phyloP scores from a whole-genome alignment of 2,329 filamentous ascomycete species.

The Lachnellula cervina region DNA sequence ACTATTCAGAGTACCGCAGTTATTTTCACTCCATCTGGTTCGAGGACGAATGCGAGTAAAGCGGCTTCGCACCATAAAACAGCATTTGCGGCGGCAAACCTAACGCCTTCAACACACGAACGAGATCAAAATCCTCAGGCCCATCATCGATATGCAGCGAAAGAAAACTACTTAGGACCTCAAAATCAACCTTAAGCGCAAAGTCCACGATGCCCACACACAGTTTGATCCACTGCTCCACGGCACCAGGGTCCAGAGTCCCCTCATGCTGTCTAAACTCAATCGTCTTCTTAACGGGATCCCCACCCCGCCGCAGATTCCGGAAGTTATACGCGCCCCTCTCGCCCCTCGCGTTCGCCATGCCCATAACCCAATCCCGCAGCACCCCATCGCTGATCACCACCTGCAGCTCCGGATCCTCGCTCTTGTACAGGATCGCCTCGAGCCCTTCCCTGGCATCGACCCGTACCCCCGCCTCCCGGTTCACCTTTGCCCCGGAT shows the following conservation, averaged over 20 bases:
- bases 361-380: neutral
- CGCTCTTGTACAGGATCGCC: too few species aligned
- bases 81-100: neutral
- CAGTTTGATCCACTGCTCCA: conserved; percentile 17
- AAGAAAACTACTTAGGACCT: neutral
- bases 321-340: neutral
- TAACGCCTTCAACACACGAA: neutral
- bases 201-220: conserved; percentile 12
- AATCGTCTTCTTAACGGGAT: conserved; percentile 11
- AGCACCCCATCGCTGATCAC: neutral
- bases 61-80: neutral
- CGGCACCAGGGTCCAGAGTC: conserved; percentile 6
- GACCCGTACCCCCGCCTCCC: too few species aligned
- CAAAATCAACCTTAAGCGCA: neutral
- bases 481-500: neutral
- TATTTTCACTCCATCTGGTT: too few species aligned
- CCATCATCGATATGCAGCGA: neutral
- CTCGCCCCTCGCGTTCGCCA: neutral
- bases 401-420: too few species aligned
- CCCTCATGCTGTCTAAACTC: conserved; percentile 25
- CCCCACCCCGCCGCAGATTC: neutral
- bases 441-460: too few species aligned
- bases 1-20: too few species aligned
- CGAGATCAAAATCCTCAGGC: neutral
- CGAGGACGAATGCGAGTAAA: too few species aligned